Evolutionary conservation across 169 alveolate genomes (phyloP).

Genomic region (Babesia gibsoni): DNA sequence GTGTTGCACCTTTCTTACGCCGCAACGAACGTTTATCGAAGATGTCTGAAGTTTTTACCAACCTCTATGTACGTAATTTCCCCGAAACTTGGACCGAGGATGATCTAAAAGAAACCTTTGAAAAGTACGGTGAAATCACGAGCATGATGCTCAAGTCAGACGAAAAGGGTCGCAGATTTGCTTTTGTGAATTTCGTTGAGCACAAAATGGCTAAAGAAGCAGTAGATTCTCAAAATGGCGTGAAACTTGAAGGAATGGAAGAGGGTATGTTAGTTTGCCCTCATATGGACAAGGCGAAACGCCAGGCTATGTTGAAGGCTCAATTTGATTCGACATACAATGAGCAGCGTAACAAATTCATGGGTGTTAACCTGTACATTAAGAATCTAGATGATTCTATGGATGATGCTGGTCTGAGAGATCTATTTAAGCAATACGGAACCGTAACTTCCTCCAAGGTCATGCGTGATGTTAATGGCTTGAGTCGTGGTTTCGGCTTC

Average conservation of each 20-base stretch:
- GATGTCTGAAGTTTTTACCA: slow-evolving; percentile 71
- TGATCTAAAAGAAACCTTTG: slow-evolving; percentile 70
- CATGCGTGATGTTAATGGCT: slow-evolving; percentile 90
- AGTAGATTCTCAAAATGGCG: slow-evolving; percentile 82
- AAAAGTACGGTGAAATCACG: slow-evolving; percentile 88
- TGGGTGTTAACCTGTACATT: slow-evolving; percentile 88
- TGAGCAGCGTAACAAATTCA: slow-evolving; percentile 72
- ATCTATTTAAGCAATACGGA: slow-evolving; percentile 87
- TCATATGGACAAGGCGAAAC: slow-evolving; percentile 86
- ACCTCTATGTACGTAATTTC: slow-evolving; percentile 89
- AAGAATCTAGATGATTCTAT: slow-evolving; percentile 88
- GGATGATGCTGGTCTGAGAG: slow-evolving; percentile 84
- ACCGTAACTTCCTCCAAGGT: slow-evolving; percentile 88
- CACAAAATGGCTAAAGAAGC: slow-evolving; percentile 86
- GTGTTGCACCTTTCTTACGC: slow-evolving; percentile 87
- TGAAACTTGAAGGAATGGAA: slow-evolving; percentile 65
- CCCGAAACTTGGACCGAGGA: slow-evolving; percentile 86
- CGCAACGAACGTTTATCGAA: slow-evolving; percentile 78
- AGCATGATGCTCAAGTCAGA: slow-evolving; percentile 82
- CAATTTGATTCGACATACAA: slow-evolving; percentile 74
- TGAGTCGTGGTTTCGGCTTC: slow-evolving; percentile 95
- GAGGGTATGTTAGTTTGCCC: slow-evolving; percentile 83
- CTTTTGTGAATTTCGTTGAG: slow-evolving; percentile 85
- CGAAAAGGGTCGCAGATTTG: slow-evolving; percentile 83
- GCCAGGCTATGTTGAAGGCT: slow-evolving; percentile 84